Percentiles rank a stretch among this genome's conserved stretches.
Conservation (phyloP, 805 yeast species). For the Tetrapisispora namnaoensis region DNA sequence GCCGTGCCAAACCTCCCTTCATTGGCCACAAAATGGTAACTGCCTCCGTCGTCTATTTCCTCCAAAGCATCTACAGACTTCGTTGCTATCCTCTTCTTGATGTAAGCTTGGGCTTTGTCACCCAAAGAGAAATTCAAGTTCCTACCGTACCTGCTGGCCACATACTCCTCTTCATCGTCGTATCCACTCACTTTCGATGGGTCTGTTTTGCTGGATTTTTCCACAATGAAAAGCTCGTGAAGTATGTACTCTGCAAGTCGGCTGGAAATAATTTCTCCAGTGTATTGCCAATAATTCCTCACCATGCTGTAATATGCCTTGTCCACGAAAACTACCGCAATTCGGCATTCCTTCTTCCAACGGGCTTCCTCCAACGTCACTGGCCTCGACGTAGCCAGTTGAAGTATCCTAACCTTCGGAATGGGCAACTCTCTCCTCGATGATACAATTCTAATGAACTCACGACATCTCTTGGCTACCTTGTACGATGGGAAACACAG, state of each 20-base stretch:
- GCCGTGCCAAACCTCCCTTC: not conserved
- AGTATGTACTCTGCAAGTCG: slow-evolving; percentile 78
- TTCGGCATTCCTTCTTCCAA: slow-evolving; percentile 51
- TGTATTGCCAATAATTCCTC: slow-evolving; percentile 90
- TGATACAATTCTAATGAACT: slow-evolving; percentile 48
- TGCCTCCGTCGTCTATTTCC: slow-evolving; percentile 15
- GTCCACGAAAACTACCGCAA: slow-evolving; percentile 76
- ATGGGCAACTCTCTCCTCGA: slow-evolving; percentile 15
- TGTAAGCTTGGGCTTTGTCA: slow-evolving; percentile 61
- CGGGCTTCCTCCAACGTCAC: slow-evolving; percentile 47
- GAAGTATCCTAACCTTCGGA: slow-evolving; percentile 49
- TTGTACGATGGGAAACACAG: slow-evolving; percentile 69
- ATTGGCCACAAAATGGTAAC: slow-evolving; percentile 6
- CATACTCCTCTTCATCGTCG: slow-evolving; percentile 47
- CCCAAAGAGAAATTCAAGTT: slow-evolving; percentile 72
- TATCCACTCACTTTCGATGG: slow-evolving; percentile 1
- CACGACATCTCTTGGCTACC: slow-evolving; percentile 79
- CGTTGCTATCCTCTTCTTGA: slow-evolving; percentile 66
- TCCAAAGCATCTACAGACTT: slow-evolving; percentile 38
- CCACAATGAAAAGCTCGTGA: slow-evolving; percentile 42
- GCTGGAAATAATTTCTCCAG: slow-evolving; percentile 95
- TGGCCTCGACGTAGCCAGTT: slow-evolving; percentile 64
- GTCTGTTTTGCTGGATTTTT: slow-evolving; percentile 19
- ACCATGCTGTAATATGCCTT: slow-evolving; percentile 48
- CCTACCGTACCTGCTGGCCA: slow-evolving; percentile 88